A percentile compares a stretch with the other conserved stretches of the same genome.
phyloP scores from a whole-genome alignment of 768 basidiomycete species.

The Strobilomyces confusus region DNA sequence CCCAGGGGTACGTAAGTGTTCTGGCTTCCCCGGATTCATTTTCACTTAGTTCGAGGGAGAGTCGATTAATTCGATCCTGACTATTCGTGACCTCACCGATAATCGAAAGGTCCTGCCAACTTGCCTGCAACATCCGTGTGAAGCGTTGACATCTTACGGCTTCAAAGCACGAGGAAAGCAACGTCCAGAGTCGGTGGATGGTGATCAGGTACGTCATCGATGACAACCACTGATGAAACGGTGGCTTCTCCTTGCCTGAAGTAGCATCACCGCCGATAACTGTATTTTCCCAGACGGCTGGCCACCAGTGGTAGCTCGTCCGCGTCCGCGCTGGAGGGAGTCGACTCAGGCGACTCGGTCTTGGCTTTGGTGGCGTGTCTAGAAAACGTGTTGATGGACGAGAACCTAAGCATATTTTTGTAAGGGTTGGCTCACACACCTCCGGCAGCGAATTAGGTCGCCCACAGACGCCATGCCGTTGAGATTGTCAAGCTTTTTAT shows the following conservation, averaged over 20 bases:
- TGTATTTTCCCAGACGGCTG: neutral
- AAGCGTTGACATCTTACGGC: neutral
- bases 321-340: neutral
- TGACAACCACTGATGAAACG: neutral
- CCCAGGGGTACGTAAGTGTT: slow-evolving; percentile 8
- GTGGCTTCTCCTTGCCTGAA: neutral
- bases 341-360: neutral
- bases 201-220: neutral
- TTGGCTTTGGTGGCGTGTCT: neutral
- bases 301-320: neutral
- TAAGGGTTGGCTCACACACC: neutral
- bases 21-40: slow-evolving; percentile 9
- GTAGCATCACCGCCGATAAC: neutral
- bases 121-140: neutral
- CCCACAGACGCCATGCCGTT: neutral
- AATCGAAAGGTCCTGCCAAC: neutral
- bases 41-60: neutral
- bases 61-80: neutral
- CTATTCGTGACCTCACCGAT: neutral
- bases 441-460: neutral
- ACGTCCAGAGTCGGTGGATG: neutral
- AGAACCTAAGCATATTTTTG: neutral
- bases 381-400: neutral
- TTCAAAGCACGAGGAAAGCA: neutral
- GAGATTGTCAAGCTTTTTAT: neutral